Percentiles rank a stretch among this genome's conserved stretches.
phyloP scores from a whole-genome alignment of 352 stramenopile genomes.

The Aphanomyces euteiches region DNA sequence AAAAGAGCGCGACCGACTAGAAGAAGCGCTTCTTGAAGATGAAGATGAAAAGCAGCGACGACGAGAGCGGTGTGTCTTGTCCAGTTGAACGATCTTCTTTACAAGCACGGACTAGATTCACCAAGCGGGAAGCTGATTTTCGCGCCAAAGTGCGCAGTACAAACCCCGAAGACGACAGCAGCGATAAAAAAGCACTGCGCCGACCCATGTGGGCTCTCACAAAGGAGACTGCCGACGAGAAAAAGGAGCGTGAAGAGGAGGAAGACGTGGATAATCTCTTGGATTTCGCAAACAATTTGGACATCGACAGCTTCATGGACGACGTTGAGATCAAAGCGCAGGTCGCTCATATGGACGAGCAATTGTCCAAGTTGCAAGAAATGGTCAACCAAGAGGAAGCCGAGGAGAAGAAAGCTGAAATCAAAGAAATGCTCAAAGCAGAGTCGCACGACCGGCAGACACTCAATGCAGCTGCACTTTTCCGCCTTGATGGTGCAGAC shows the following conservation, averaged over 20 bases:
- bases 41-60: constrained; percentile 60
- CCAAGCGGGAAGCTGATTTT: constrained; percentile 70
- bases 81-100: neutral
- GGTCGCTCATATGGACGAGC: constrained; percentile 83
- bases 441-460: constrained; percentile 42
- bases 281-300: constrained; percentile 89
- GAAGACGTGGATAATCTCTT: constrained; percentile 89
- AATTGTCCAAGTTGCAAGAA: constrained; percentile 85
- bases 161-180: constrained; percentile 27
- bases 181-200: constrained; percentile 37
- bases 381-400: constrained; percentile 75
- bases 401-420: constrained; percentile 76
- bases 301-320: constrained; percentile 94
- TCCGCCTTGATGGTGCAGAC: constrained; percentile 37
- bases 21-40: constrained; percentile 76
- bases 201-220: constrained; percentile 91
- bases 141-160: constrained; percentile 49
- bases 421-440: constrained; percentile 67
- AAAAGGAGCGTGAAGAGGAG: constrained; percentile 66
- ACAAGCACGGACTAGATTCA: constrained; percentile 43
- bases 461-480: constrained; percentile 54
- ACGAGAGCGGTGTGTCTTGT: constrained; percentile 44
- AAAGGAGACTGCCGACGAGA: constrained; percentile 76
- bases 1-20: constrained; percentile 80
- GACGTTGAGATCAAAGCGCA: constrained; percentile 85